Conservation (phyloP, 208 protist species). For the Polymyxa betae region DNA sequence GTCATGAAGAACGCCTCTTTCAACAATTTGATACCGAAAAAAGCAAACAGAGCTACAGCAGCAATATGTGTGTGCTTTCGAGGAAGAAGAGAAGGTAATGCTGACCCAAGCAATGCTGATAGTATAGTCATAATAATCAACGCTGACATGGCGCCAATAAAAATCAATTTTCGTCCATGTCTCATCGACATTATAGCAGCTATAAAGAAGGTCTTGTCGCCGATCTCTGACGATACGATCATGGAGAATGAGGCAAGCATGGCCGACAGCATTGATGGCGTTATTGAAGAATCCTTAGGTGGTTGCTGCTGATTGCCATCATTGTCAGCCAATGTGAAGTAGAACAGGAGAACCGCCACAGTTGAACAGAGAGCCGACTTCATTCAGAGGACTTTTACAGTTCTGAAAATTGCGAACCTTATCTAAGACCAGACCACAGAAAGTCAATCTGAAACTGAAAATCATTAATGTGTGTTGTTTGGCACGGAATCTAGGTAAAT, state of each 20-base stretch:
- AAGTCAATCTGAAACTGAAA: too few relatives aligned
- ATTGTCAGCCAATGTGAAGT: background rate
- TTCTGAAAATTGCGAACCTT: too few relatives aligned
- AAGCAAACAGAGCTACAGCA: conserved; percentile 39
- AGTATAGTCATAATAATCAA: conserved; percentile 58
- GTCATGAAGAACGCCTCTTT: conserved; percentile 55
- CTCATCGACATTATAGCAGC: conserved; percentile 62
- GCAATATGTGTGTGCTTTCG: conserved; percentile 52
- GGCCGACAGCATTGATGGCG: background rate
- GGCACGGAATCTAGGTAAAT: too few relatives aligned
- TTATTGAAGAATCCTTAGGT: background rate
- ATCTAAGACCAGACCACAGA: too few relatives aligned
- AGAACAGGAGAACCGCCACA: too few relatives aligned
- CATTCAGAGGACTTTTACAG: too few relatives aligned
- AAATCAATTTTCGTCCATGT: conserved; percentile 7
- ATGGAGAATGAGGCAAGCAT: conserved; percentile 53
- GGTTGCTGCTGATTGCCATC: background rate
- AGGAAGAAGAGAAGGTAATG: conserved; percentile 2
- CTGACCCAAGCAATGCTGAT: background rate
- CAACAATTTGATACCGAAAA: conserved; percentile 55
- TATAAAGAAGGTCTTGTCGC: conserved; percentile 66
- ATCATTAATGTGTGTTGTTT: too few relatives aligned
- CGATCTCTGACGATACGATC: conserved; percentile 58
- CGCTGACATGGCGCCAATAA: conserved; percentile 49
- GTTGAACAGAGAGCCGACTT: too few relatives aligned